phyloP scores from a whole-genome alignment of 768 basidiomycete genomes.

The Hypholoma fasciculare region DNA sequence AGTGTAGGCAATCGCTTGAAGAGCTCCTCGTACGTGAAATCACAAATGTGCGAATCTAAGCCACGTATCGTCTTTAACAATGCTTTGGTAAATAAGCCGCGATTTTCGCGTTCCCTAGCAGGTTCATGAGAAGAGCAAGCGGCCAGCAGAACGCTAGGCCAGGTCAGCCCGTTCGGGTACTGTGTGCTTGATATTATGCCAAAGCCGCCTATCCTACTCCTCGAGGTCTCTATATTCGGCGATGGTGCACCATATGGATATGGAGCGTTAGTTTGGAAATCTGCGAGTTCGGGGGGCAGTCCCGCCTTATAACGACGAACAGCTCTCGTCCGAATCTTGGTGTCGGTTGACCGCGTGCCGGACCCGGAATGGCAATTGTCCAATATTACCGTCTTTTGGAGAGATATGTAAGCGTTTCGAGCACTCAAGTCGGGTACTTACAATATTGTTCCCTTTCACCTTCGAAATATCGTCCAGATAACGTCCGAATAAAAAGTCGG shows the following conservation, averaged over 20 bases:
- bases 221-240: too few relatives aligned
- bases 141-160: neutral
- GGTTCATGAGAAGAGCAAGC: slow-evolving; percentile 7
- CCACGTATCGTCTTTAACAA: neutral
- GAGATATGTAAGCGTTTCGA: neutral
- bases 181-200: neutral
- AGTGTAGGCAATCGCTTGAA: neutral
- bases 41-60: neutral
- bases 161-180: neutral
- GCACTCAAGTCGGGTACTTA: neutral
- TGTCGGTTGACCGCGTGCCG: neutral
- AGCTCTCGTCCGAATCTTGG: neutral
- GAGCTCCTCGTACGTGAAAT: slow-evolving; percentile 2
- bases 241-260: neutral
- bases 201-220: too few relatives aligned
- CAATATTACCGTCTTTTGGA: neutral
- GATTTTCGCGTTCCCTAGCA: slow-evolving; percentile 5
- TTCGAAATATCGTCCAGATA: neutral
- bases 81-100: slow-evolving; percentile 8
- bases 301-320: neutral
- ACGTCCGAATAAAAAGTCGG: neutral
- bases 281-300: neutral
- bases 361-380: neutral
- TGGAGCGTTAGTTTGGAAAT: neutral
- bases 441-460: neutral